Evolutionary conservation across 257 asterid species (phyloP), one percentile per base, ranked within the genome.

Genomic region (Cynanchum wilfordii): DNA sequence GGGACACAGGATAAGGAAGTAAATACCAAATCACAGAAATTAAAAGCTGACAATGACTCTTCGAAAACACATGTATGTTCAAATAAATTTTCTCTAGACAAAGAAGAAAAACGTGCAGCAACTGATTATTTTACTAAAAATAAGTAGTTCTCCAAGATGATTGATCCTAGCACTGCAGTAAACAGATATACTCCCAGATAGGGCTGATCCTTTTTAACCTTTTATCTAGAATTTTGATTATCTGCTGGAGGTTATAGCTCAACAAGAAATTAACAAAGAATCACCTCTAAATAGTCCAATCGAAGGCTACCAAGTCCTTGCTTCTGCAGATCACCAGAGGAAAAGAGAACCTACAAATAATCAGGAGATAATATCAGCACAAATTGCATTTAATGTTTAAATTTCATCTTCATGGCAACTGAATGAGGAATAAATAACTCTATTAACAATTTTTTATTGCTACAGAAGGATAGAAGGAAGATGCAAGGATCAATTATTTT

Each of bases 261-360:
- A 22, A 65, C 5, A 45, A 38, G 73, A 69, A 69, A 75, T 45
- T 45, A 73, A 58, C 24, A 16, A 54, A 73, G 58, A 73, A 29
- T 73, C 77, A 93, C 99, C 98, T 91, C 99, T 72, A 94, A 84
- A 86, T 83, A 90, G 77, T 94, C 99, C 36, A 77, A 80, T 82
- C 75, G 91, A 81, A 87, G 89, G 55, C 71, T 95, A 79, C 70
- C 84, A 76, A 86, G 80, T 75, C 87, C 88, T 79, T 78, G 88
- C 77, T 86, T 96, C 76, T 85, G 92, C 66, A 77, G 76, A 75
- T 86, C 84, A 65, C 82, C 89, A 60, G 90, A 82, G 80, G 84
- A 79, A 78, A 88, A 77, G 81, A 91, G 82, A 74, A 81, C 96
- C 99, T 94, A 86, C 68, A 70, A 68, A 73, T 75, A 72, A 72